Base-by-base conservation (phyloP, 1,284 basidiomycete species). In the Nidula niveotomentosa region DNA sequence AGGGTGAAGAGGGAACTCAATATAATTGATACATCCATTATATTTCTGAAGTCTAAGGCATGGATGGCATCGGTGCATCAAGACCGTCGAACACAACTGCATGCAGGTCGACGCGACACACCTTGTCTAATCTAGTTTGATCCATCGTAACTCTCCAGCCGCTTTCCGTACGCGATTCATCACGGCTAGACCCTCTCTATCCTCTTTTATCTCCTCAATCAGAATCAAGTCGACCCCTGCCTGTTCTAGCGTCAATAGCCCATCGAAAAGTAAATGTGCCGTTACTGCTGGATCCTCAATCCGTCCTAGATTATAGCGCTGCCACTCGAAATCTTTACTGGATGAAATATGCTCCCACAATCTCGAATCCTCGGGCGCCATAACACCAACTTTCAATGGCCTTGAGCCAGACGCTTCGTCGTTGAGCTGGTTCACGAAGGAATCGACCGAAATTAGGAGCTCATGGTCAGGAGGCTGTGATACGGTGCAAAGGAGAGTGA, bases 151-250 rank as follows among this genome's bases (percentile, higher is more conserved):
- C 59, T 85, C 84, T 3, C 88, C 85, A 2, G 95, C 94, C 1
- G 97, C 96, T 70, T 99, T 99, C 57, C 84, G 84, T n/a, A 96
- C 84, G n/a, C 96, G 81, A 68, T 99, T 98, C 96, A 98, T 98
- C 30, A 99, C 86, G 1, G 97, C 97, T 48, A 98, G 72, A 0
- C 96, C 97, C 61, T 98, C 89, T 33, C 86, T 84, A 17, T 82
- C 81, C 68, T 98, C 94, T 36, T 78, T 71, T 15, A 98, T 80
- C 56, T 90, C 94, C 71, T 99, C 96, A 51, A 97, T 84, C 12
- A 98, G 69, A 61, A 99, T 98, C 34, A 88, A 65, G 62, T 95
- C 87, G 6, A 94, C 94, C 1, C 86, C 86, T 47, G 79, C 72
- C 51, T 70, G 73, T 64, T 98, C 96, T 41, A 98, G 76, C 1